These are phyloP conservation scores for Coniferiporia weirii DNA, from an alignment of 1,284 basidiomycete species.

Conservation along the genomic window DNA sequence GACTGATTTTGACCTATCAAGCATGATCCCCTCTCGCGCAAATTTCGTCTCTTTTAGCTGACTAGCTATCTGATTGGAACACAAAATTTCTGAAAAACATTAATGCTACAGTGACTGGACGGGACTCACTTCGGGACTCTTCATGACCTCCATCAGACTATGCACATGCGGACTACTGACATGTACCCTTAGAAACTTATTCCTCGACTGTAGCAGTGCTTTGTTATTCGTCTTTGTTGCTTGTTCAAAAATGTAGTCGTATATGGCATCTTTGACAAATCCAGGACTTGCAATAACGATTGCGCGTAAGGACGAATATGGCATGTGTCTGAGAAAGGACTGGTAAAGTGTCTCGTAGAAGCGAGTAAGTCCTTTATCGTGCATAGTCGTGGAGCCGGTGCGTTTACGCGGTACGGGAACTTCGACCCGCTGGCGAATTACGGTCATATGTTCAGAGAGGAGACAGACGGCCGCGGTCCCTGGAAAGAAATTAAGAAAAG, in stretches of 20 bases:
- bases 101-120: slow-evolving; percentile 1
- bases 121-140: slow-evolving; percentile 79
- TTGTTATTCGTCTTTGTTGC: slow-evolving; percentile 84
- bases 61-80: slow-evolving; percentile 46
- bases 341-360: slow-evolving; percentile 88
- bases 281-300: slow-evolving; percentile 97
- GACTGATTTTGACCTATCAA: slow-evolving; percentile 65
- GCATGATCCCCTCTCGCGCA: slow-evolving; percentile 85
- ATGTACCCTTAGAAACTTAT: slow-evolving; percentile 91
- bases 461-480: slow-evolving; percentile 93
- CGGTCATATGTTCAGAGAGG: slow-evolving; percentile 94
- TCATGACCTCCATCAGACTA: slow-evolving; percentile 89
- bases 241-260: slow-evolving; percentile 81
- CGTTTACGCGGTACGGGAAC: slow-evolving; percentile 90
- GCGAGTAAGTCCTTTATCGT: slow-evolving; percentile 81
- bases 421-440: slow-evolving; percentile 88
- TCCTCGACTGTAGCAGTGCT: slow-evolving; percentile 61
- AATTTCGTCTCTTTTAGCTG: slow-evolving; percentile 98
- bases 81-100: neutral
- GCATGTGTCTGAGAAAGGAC: slow-evolving; percentile 86
- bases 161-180: slow-evolving; percentile 94
- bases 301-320: slow-evolving; percentile 76
- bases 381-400: slow-evolving; percentile 71
- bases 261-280: slow-evolving; percentile 89
- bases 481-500: slow-evolving; percentile 24